phyloP scores from a whole-genome alignment of 176 grass and related monocot genomes.

The Luzula sylvatica region DNA sequence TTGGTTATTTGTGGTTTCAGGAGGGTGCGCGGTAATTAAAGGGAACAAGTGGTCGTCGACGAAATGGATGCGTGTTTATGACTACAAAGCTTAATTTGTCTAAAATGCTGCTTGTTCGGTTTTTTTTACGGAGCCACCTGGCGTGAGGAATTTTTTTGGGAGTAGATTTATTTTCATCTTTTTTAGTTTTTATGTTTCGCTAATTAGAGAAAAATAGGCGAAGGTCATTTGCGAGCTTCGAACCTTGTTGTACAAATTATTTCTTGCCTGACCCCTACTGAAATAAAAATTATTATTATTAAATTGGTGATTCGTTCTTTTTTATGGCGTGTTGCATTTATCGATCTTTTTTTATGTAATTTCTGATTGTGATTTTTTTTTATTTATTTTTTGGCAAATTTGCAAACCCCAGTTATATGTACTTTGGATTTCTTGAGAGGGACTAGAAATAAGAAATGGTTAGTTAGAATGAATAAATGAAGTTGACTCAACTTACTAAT shows the following conservation, averaged over 20 bases:
- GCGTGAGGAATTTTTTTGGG: neutral
- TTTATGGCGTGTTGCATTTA: neutral
- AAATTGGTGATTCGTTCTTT: no score
- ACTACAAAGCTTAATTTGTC: conserved; percentile 57
- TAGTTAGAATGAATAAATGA: no score
- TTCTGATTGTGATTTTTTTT: no score
- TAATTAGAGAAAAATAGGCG: neutral
- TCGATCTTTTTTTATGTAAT: no score
- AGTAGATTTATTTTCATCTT: neutral
- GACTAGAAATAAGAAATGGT: no score
- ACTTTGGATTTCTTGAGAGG: no score
- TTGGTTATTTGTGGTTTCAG: conserved; percentile 27
- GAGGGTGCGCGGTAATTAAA: conserved; percentile 78
- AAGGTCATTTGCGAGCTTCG: conserved; percentile 13
- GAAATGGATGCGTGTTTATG: conserved; percentile 84
- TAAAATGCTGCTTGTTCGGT: no score
- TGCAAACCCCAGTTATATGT: no score
- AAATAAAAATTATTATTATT: neutral
- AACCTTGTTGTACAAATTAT: conserved; percentile 7
- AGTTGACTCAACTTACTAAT: no score
- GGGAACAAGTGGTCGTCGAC: conserved; percentile 96
- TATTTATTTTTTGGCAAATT: no score
- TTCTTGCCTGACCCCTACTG: conserved; percentile 8
- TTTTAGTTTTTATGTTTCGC: neutral
- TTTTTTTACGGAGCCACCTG: no score